Evolutionary conservation across 2,329 filamentous ascomycete species (phyloP), one percentile per base, ranked within the genome.

Genomic region (Colletotrichum shisoi): DNA sequence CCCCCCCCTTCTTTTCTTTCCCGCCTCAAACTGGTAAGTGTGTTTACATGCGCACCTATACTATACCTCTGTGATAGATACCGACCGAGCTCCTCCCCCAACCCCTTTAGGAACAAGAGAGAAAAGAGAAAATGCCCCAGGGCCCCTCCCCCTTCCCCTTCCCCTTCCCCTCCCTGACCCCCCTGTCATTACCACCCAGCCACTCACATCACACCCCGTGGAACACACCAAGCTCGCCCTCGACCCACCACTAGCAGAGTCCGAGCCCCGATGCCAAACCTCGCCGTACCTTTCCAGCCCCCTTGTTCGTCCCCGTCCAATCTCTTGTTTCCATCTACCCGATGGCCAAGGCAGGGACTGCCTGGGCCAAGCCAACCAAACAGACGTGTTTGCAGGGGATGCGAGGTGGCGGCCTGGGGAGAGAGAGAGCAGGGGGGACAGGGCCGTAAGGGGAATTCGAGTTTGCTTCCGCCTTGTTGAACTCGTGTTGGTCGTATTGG

Each of bases 351-450:
- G 21, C 45, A 40, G 45, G 58, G 52, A 37, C 4, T 57, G n/a
- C 37, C 45, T 45, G 52, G 58, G 45, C 63, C 45, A 66, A 62
- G 58, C 58, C 52, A 45, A 45, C 59, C 56, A 24, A 39, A 27
- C 24, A 21, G 31, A 39, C 24, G 27, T 48, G 56, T 31, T 57
- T 66, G 52, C 58, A 62, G 44, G 37, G 27, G 19, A 39, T 56
- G 21, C 12, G 9, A 3, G 12, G 45, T 24, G 7, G 21, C 15
- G 15, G 12, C 15, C 15, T 39, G 15, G 12, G 17, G n/a, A 6
- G 52, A 17, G 52, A 13, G 40, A 31, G 24, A 24, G 24, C 3
- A 24, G 39, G n/a, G 12, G 17, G 40, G 15, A 12, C 53, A 56
- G 24, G 31, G 31, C 48, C 62, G 57, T 17, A 44, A 49, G 7